Evolutionary conservation across 192 early-diverging fungal genomes (phyloP), one percentile per base, ranked within the genome.

Genomic region (Pilaira anomala): DNA sequence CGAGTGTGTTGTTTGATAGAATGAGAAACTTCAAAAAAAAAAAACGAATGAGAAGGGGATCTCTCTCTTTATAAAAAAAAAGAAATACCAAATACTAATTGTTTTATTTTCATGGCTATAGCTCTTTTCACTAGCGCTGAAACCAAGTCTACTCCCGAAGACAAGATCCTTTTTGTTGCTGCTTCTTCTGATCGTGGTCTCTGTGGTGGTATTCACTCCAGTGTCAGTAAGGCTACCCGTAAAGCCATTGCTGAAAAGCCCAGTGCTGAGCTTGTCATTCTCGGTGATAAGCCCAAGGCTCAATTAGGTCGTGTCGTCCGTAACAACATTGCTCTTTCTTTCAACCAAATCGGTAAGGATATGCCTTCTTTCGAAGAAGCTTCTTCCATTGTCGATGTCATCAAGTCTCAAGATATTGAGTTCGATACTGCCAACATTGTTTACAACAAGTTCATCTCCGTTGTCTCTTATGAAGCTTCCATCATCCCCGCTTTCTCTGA

Each of bases 151-250:
- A 77, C 78, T n/a, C 88, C 85, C 28, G 71, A 76, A 19, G 80
- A 80, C 60, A 85, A 87, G 66, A 80, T 86, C 55, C 71, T 97
- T 33, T 79, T 87, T 62, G 76, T 98, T 62, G 88, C 91, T 25
- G 82, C 90, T 48, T 97, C 94, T 30, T 95, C 93, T 49, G 97
- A 99, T 84, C 87, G 92, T 83, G 97, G 97, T 81, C 89, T 99
- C 36, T 99, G 97, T 78, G 95, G 96, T 77, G 95, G 95, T 86
- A 95, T 99, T 76, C 95, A 99, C 89, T 90, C 88, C 66, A 91
- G 88, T 65, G 87, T 99, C 39, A 78, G 93, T 70, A 94, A 95
- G 77, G 77, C 75, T 66, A 87, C 91, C 71, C 89, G 90, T 66
- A 82, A 73, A 58, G 72, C 80, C 64, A 59, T 95, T 22, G 76